Evolutionary conservation across 176 grass and related monocot genomes (phyloP), one percentile per base, ranked within the genome.

Genomic region (Rhynchospora breviuscula): DNA sequence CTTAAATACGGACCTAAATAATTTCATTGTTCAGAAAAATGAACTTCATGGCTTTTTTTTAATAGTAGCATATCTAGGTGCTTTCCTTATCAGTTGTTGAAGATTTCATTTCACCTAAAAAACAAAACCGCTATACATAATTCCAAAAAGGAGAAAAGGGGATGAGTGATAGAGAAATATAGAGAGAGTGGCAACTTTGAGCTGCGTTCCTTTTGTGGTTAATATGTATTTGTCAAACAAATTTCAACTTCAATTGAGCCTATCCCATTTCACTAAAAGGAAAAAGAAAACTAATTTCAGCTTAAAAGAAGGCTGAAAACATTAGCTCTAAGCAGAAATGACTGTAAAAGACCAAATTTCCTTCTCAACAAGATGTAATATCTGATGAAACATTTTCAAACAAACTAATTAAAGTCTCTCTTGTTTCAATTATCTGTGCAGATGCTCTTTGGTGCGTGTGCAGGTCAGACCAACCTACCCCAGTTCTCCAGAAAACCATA

Each of bases 371-470:
- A 21, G 23, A 43, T 13, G 15, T 54, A 53, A 25, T 49, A 35
- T 19, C 8, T 45, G 78, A 61, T 80, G 10, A 40, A 62, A 5
- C 8, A 43, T 52, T 49, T 75, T 75, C 45, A 53, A 15, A 53
- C 10, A 0, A 52, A 78, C 73, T 57, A 57, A 57, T 69, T 35
- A 60, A 53, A 63, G 23, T 26, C 0, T 68, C 23, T 63, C 52
- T 8, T 73, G 44, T 51, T 51, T 66, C 25, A 52, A 19, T 70
- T 85, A 4, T 57, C 67, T 25, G 79, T 11, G 64, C 84, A 98
- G 95, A 98, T 80, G 84, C 84, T 25, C 67, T 79, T 23, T 98
- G 93, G 92, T 98, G 95, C 81, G 89, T 98, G 66, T 98, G 95
- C 71, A 91, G 0, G 83, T 83, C 91, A 60, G 95, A 98, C 58